Evolutionary conservation across 2,329 filamentous ascomycete species (phyloP).

Genomic region (Ascocoryne sarcoides): DNA sequence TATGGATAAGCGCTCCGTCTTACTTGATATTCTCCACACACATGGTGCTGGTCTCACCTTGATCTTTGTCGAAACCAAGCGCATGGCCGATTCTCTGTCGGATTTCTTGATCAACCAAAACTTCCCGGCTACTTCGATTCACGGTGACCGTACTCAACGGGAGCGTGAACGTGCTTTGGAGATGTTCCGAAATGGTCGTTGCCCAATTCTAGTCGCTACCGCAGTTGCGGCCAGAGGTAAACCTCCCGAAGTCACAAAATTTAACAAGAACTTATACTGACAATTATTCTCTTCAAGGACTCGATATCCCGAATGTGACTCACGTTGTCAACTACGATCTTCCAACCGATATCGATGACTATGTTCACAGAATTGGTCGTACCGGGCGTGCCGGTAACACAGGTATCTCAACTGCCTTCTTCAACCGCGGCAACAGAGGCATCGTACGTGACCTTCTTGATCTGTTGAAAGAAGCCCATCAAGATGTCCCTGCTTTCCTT

Average conservation of each 20-base stretch:
- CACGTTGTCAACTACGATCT: slow-evolving; percentile 99
- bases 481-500: slow-evolving; percentile 88
- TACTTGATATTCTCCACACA: slow-evolving; percentile 94
- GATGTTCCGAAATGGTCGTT: slow-evolving; percentile 93
- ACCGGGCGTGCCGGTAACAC: slow-evolving; percentile 99
- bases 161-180: slow-evolving; percentile 97
- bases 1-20: slow-evolving; percentile 91
- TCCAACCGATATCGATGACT: slow-evolving; percentile 97
- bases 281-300: slow-evolving; percentile 10
- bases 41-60: slow-evolving; percentile 82
- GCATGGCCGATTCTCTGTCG: slow-evolving; percentile 95
- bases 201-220: slow-evolving; percentile 93
- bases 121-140: slow-evolving; percentile 96
- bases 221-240: slow-evolving; percentile 91
- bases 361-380: slow-evolving; percentile 99
- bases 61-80: slow-evolving; percentile 99
- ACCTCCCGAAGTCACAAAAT: no score
- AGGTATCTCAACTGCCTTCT: slow-evolving; percentile 96
- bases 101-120: slow-evolving; percentile 98
- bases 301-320: slow-evolving; percentile 88
- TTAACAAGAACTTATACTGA: no score
- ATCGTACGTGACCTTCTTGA: slow-evolving; percentile 94
- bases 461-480: slow-evolving; percentile 97
- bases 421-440: slow-evolving; percentile 98
- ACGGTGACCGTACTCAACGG: slow-evolving; percentile 96